Conservation (phyloP, 768 basidiomycete species). For the Mrakia frigida region DNA sequence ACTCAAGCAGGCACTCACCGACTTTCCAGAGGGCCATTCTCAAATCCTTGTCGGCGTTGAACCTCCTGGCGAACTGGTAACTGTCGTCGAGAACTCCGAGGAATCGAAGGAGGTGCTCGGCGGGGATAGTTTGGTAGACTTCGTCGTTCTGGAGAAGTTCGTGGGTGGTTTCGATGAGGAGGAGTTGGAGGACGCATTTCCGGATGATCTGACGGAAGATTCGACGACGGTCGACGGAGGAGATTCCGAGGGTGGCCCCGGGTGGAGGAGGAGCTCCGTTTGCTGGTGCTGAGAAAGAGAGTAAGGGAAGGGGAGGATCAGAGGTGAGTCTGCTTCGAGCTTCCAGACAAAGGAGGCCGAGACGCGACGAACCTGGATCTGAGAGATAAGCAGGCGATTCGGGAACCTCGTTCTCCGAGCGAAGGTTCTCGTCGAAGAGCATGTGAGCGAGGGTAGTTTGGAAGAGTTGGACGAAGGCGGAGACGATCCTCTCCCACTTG, state of each 20-base stretch:
- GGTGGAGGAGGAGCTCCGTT: neutral
- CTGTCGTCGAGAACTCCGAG: constrained; percentile 96
- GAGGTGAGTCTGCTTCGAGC: too few relatives aligned
- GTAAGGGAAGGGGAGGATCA: neutral
- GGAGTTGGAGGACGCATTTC: constrained; percentile 94
- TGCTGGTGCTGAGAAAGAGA: neutral
- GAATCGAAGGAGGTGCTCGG: constrained; percentile 82
- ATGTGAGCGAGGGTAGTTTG: constrained; percentile 95
- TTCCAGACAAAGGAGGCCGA: too few relatives aligned
- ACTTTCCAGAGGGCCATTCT: constrained; percentile 99
- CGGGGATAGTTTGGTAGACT: constrained; percentile 88
- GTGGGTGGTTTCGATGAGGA: constrained; percentile 94
- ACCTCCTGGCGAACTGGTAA: constrained; percentile 93
- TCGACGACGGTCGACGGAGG: constrained; percentile 60
- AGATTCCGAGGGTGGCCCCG: constrained; percentile 25
- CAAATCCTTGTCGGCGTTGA: constrained; percentile 97
- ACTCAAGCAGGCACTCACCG: constrained; percentile 55
- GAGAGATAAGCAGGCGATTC: constrained; percentile 27
- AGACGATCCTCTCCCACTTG: constrained; percentile 86
- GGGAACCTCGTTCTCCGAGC: constrained; percentile 59
- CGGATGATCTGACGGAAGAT: constrained; percentile 99
- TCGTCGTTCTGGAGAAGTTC: constrained; percentile 87
- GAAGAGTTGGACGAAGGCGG: constrained; percentile 93
- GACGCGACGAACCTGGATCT: neutral
- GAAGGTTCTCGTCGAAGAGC: constrained; percentile 83